Evolutionary conservation across 345 rosid species (phyloP), one percentile per base, ranked within the genome.

Genomic region (Populus nigra): DNA sequence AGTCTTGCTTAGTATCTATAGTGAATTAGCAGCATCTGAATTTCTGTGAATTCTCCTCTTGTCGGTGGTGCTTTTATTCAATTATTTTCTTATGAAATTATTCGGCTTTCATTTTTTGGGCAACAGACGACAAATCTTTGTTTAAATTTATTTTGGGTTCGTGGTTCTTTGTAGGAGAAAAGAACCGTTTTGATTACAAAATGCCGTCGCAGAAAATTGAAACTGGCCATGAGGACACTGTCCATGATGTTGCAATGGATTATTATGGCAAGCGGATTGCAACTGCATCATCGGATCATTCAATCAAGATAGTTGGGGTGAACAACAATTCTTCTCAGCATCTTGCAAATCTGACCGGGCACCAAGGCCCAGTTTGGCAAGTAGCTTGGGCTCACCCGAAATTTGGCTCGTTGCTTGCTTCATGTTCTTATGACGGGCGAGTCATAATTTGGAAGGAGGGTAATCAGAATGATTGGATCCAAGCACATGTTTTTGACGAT

Each of bases 191-290:
- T 55, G 62, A 55, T 68, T 36, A 59, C 53, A 59, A n/a, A 65
- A 84, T 84, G 84, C 82, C 86, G 43, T 29, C 75, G 0, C 86
- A 80, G 47, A 80, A 77, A 77, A 74, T 84, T 75, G 84, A 84
- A 72, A 80, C 74, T 47, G 84, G 84, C 1, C 86, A 78, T 65
- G 72, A 83, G 38, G 86, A 83, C 81, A 66, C 74, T 0, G 84
- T 83, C 53, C 86, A 80, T 66, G 86, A 77, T 55, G 78, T 83
- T 43, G 78, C 81, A 2, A 83, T 83, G 86, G 86, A 83, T 47
- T 83, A 77, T 73, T 83, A 77, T 27, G 86, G 86, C 8, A 83
- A 83, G 76, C 73, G 82, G 57, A 38, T 84, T 57, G 84, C 82
- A 1, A 80, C 79, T 4, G 75, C 84, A 1, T 84, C 84, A 25